Evolutionary conservation across 192 early-diverging fungal species (phyloP), one percentile per base, ranked within the genome.

Genomic region (Lunasporangiospora selenospora): DNA sequence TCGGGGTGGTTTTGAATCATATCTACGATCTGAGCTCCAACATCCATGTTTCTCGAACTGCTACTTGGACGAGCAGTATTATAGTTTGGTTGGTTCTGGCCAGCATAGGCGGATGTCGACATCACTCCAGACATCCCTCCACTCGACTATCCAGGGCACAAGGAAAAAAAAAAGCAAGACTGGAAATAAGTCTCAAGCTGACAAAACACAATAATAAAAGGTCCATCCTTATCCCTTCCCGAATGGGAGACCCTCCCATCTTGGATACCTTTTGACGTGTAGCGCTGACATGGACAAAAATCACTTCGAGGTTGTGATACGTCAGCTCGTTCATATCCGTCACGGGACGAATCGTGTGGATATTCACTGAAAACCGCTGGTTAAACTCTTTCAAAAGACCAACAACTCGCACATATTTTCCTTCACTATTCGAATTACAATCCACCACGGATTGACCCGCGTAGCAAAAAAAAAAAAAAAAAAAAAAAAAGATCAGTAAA

Each of bases 321-420:
- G 90, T 83, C 37, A 95, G 78, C 65, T 94, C 92, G 77, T 97
- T 90, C 43, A 85, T 78, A 48, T 88, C 82, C 6, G 71, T 76
- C 13, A 97, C 81, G 23, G 83, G 83, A 1, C 85, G 80, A 33
- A 95, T 82, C 36, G 80, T 54, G 59, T 79, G 80, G 4, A 83
- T 81, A 16, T 76, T 70, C 33, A 93, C 51, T 26, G 58, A 75
- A 11, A 80, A 70, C 49, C 83, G 81, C 38, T 80, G 62, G 51
- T 90, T 80, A 65, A 88, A 90, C 42, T 75, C 69, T 49, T 84
- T 85, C 29, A 93, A 63, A 41, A 88, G 77, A 34, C 92, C 95
- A 50, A 87, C 70, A 3, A 94, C 81, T 29, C 91, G 85, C 12
- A 91, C 90, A 63, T 91, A 94, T 26, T 81, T 70, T 38, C 87